Conservation (phyloP, 176 grass and related monocot species). For the Tillandsia fasciculata region DNA sequence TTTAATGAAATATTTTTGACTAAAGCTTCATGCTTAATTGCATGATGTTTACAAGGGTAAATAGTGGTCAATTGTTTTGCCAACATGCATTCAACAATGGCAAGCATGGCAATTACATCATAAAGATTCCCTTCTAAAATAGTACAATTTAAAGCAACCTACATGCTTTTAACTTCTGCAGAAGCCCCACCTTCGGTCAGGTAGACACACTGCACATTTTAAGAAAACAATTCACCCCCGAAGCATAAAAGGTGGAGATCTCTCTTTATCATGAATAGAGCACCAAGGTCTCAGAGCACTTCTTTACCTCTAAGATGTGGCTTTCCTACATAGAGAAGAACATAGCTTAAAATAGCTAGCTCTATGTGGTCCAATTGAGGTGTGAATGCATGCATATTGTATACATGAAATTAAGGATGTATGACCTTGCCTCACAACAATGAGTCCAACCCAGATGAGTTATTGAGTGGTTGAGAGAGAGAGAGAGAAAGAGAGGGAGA, state of each 20-base stretch:
- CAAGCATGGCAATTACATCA: conserved; percentile 20
- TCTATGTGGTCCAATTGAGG: background rate
- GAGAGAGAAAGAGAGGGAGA: too few relatives aligned
- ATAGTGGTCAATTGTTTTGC: too few relatives aligned
- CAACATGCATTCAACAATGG: background rate
- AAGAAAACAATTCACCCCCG: background rate
- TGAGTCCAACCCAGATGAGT: too few relatives aligned
- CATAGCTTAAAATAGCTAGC: background rate
- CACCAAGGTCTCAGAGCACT: background rate
- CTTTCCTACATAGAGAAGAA: background rate
- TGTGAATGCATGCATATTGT: background rate
- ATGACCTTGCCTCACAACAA: too few relatives aligned
- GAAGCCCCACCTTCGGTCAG: conserved; percentile 3
- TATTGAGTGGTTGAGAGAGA: too few relatives aligned
- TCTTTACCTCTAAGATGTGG: background rate
- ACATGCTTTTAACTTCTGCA: background rate
- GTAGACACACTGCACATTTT: conserved; percentile 10
- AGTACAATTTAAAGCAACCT: conserved; percentile 6
- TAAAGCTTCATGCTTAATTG: too few relatives aligned
- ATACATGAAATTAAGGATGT: background rate
- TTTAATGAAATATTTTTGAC: too few relatives aligned
- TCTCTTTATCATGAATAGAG: background rate
- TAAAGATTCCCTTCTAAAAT: conserved; percentile 41
- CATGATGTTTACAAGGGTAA: too few relatives aligned
- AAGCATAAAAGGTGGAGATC: background rate